Base-by-base conservation (phyloP, 257 asterid species). In the Nicotiana obtusifolia region DNA sequence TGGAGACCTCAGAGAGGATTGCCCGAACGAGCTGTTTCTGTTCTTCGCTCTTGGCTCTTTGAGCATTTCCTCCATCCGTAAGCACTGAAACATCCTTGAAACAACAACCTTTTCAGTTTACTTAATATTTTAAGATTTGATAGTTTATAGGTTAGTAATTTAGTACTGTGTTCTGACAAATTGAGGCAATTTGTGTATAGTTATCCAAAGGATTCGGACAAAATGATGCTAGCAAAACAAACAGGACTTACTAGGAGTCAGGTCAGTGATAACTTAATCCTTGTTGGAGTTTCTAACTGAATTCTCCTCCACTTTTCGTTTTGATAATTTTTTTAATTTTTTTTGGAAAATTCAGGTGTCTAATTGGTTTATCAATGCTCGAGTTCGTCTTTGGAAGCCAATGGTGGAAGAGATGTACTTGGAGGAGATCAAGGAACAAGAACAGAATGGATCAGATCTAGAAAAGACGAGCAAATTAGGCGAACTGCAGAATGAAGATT, bases 1-100 rank as follows among this genome's bases (percentile, higher is more conserved):
- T 95, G 99, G 99, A 94, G 99, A 87, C 99, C 99, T 76, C 99
- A 94, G 81, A 83, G 99, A 86, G 99, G 99, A 57, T 89, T 95
- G 85, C 99, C 99, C 2, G 99, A 95, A 80, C 87, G 97, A 2
- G 92, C 99, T 28, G 99, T 95, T 62, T 94, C 98, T 3, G 95
- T 95, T 26, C 98, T 95, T 66, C 98, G 99, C 1, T 95, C 99
- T 53, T 95, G 99, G 99, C 97, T 95, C 19, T 95, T 95, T 78
- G 98, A 95, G 85, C 98, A 95, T 87, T 95, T 95, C 87, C 97
- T 95, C 83, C 99, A 95, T 78, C 99, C 99, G 99, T 94, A 86
- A 81, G 90, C 85, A 17, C 5, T 75, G 1, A 41, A 26, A 26
- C 28, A 26, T 26, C 28, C 28, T 26, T 26, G 28, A 26, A 7